Conservation (phyloP, 257 asterid species). For the Thymus mandschuricus region DNA sequence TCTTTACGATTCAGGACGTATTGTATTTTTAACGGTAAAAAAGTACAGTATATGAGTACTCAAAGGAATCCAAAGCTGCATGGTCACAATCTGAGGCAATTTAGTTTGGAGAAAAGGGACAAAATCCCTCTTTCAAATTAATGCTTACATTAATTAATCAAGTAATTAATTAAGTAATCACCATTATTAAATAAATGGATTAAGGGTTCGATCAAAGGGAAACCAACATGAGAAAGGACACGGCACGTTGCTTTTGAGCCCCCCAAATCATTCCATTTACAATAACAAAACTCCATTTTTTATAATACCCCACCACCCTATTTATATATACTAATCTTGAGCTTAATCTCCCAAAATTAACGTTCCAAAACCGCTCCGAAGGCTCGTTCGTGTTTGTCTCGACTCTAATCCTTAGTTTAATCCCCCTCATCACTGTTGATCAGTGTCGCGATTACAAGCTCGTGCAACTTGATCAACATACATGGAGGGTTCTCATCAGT, state of each 20-base stretch:
- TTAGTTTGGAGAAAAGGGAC: constrained; percentile 45
- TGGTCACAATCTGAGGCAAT: constrained; percentile 23
- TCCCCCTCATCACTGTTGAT: constrained; percentile 14
- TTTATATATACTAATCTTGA: constrained; percentile 9
- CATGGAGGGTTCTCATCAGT: no score
- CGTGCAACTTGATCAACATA: not conserved
- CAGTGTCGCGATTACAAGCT: constrained; percentile 17
- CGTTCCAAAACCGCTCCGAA: constrained; percentile 48
- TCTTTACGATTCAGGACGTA: no score
- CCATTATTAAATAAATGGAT: constrained; percentile 31
- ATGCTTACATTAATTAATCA: constrained; percentile 25
- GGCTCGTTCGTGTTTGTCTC: constrained; percentile 31
- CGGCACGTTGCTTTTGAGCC: constrained; percentile 34
- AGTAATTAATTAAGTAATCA: not conserved
- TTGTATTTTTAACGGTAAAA: no score
- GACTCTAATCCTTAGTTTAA: not conserved
- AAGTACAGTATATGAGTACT: not conserved
- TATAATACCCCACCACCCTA: constrained; percentile 32
- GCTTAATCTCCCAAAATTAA: constrained; percentile 30
- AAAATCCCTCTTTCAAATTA: constrained; percentile 34
- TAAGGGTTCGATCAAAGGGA: constrained; percentile 34
- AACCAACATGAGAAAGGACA: constrained; percentile 55
- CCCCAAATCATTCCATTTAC: constrained; percentile 62
- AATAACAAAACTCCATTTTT: constrained; percentile 48
- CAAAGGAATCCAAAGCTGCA: constrained; percentile 55